Evolutionary conservation across 352 stramenopile species (phyloP).

Genomic region (Globisporangium alternatum): DNA sequence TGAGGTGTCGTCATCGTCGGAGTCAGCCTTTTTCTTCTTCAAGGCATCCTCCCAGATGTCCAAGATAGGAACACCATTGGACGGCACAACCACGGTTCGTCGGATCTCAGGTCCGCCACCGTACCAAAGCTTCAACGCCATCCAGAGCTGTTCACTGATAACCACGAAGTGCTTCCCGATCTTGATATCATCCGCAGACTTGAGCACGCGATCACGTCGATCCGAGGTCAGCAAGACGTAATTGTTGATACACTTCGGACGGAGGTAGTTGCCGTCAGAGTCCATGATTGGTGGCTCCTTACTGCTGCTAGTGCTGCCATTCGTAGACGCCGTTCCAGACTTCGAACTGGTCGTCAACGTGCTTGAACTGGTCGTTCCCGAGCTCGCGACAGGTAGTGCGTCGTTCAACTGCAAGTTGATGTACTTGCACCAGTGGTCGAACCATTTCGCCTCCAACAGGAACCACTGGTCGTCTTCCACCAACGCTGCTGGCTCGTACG

Average conservation of each 20-base stretch:
- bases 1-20: constrained; percentile 45
- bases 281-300: constrained; percentile 77
- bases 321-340: constrained; percentile 22
- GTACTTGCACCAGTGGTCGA: constrained; percentile 84
- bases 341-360: constrained; percentile 13
- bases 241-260: constrained; percentile 85
- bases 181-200: constrained; percentile 73
- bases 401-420: constrained; percentile 38
- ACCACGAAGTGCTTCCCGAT: constrained; percentile 83
- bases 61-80: constrained; percentile 55
- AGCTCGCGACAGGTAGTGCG: constrained; percentile 35
- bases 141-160: constrained; percentile 86
- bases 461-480: constrained; percentile 87
- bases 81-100: constrained; percentile 71
- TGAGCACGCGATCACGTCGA: constrained; percentile 65
- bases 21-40: constrained; percentile 59
- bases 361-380: constrained; percentile 18
- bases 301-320: constrained; percentile 24
- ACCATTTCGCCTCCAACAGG: constrained; percentile 82
- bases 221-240: constrained; percentile 70
- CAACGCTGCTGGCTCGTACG: constrained; percentile 62
- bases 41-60: constrained; percentile 77
- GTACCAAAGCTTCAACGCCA: constrained; percentile 91
- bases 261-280: constrained; percentile 73
- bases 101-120: constrained; percentile 85